Evolutionary conservation across 2,329 filamentous ascomycete species (phyloP).

Genomic region (Colletotrichum sansevieriae): DNA sequence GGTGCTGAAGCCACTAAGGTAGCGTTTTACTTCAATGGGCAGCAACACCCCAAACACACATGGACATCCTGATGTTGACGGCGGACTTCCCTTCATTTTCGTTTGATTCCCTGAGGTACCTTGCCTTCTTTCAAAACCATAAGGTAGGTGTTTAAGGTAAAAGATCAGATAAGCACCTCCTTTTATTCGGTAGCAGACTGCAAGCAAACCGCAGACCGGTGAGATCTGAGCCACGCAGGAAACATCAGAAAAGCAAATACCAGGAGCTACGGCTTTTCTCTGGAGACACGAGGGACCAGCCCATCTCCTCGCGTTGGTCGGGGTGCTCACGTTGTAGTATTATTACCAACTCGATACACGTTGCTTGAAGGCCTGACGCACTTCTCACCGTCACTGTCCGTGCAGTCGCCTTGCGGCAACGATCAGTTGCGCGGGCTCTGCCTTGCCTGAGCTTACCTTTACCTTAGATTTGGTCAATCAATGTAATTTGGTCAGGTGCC

Average conservation of each 20-base stretch:
- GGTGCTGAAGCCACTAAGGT: conserved; percentile 8
- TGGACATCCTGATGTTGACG: conserved; percentile 1
- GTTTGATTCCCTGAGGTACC: neutral
- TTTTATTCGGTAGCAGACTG: neutral
- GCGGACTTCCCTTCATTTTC: neutral
- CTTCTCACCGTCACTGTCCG: conserved; percentile 31
- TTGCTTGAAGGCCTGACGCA: conserved; percentile 3
- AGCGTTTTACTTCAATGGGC: neutral
- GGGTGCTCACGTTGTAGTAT: too few species aligned
- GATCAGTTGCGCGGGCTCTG: conserved; percentile 1
- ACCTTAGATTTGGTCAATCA: neutral
- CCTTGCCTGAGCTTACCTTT: neutral
- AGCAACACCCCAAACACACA: neutral
- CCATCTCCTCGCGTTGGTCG: neutral
- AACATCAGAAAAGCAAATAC: conserved; percentile 14
- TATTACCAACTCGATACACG: neutral
- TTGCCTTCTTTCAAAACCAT: neutral
- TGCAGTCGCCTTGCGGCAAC: conserved; percentile 1
- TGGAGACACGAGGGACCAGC: neutral
- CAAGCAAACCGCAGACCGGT: too few species aligned
- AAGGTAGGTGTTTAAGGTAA: neutral
- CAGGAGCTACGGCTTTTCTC: conserved; percentile 7
- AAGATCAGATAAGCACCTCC: too few species aligned
- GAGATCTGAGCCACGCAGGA: conserved; percentile 3
- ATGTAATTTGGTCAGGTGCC: conserved; percentile 5